Evolutionary conservation across 352 stramenopile genomes (phyloP).

Genomic region (Globisporangium polare): DNA sequence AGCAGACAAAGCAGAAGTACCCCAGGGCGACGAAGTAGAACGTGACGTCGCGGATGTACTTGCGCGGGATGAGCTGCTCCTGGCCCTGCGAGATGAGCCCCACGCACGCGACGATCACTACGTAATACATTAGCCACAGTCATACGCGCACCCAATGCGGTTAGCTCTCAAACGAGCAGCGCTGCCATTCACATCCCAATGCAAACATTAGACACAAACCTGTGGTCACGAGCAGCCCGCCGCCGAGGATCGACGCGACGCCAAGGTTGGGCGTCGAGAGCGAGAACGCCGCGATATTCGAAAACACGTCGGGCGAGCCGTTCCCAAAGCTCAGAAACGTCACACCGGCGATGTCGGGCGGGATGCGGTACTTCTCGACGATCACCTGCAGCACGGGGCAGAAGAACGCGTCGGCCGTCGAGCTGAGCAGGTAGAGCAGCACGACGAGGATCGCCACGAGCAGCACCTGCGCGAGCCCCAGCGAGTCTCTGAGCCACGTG

Average conservation of each 20-base stretch:
- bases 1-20: slow-evolving; percentile 74
- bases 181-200: neutral
- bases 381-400: slow-evolving; percentile 68
- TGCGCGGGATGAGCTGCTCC: slow-evolving; percentile 72
- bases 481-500: slow-evolving; percentile 38
- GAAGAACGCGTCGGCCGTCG: slow-evolving; percentile 82
- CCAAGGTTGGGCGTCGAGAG: slow-evolving; percentile 61
- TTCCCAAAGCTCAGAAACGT: slow-evolving; percentile 84
- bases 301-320: slow-evolving; percentile 74
- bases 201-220: slow-evolving; percentile 15
- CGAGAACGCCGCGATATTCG: slow-evolving; percentile 73
- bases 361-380: slow-evolving; percentile 74
- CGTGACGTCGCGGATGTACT: slow-evolving; percentile 64
- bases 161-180: neutral
- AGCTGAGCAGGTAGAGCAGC: slow-evolving; percentile 76
- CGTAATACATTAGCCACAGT: neutral
- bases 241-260: slow-evolving; percentile 64
- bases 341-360: slow-evolving; percentile 64
- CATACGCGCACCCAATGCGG: too few relatives aligned
- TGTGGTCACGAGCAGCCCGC: slow-evolving; percentile 69
- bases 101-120: slow-evolving; percentile 68
- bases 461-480: slow-evolving; percentile 26
- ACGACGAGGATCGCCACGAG: slow-evolving; percentile 51
- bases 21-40: slow-evolving; percentile 70
- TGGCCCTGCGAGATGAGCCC: slow-evolving; percentile 63